Evolutionary conservation across 441 rosid genomes (phyloP), one percentile per base, ranked within the genome.

Genomic region (Brassica balearica): DNA sequence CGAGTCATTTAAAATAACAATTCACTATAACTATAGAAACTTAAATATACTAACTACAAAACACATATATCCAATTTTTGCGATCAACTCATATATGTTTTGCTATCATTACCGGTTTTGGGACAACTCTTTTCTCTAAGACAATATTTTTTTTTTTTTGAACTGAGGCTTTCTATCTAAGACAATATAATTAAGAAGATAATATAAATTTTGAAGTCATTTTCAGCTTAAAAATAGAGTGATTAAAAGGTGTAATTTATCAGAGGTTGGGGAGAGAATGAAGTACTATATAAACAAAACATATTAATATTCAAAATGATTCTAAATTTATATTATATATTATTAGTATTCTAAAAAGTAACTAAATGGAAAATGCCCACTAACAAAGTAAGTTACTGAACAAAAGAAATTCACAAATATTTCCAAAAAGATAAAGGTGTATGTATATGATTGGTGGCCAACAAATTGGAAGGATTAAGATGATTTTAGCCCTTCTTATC

Each of bases 301-400:
- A 70, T 74, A 79, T 53, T 36, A 77, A 79, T 65, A 61, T 73
- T 22, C 60, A 48, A 46, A 79, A 77, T 77, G 89, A 86, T 83
- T 73, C 77, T 38, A 78, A 86, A 84, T 77, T 15, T 51, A 23
- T 11, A 68, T 9, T 65, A 38, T 27, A 25, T 22, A 53, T 62
- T 61, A 72, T 23, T 34, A 51, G 65, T 78, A 78, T 60, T 73
- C 38, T 27, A 53, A 59, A 79, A 80, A 65, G 75, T 43, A 64
- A 69, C 55, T 69, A 58, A 74, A 64, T 80, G 72, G 69, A 87
- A 85, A 92, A 89, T 91, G 87, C 95, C 96, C 97, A 92, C 96
- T 91, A 81, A 85, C 63, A 72, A 81, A 72, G 43, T 59, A 80
- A 84, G 86, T 84, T 88, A 83, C 80, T 55, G 60, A 62, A 62